phyloP scores from a whole-genome alignment of 352 stramenopile genomes.

The Pythium biforme region DNA sequence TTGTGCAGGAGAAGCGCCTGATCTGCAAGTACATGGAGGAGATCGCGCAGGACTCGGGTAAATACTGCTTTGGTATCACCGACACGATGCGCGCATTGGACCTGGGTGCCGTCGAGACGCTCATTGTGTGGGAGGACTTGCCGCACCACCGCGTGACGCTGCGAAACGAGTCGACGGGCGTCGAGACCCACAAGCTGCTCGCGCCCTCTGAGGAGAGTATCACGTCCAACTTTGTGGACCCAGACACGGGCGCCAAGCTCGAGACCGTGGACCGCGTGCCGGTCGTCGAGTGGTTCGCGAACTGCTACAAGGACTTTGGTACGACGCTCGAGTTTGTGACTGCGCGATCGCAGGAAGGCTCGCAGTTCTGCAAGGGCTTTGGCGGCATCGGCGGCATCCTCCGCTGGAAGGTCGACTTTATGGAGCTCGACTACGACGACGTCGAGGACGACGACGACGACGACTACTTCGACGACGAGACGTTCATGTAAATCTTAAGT shows the following conservation, averaged over 20 bases:
- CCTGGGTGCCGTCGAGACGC: constrained; percentile 97
- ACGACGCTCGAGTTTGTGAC: constrained; percentile 99
- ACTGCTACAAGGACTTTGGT: constrained; percentile 99
- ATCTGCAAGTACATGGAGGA: constrained; percentile 99
- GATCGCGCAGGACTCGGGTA: constrained; percentile 98
- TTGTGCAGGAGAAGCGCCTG: constrained; percentile 99
- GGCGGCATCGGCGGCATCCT: constrained; percentile 99
- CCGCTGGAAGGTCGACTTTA: constrained; percentile 99
- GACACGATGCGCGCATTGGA: constrained; percentile 99
- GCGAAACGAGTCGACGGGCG: constrained; percentile 91
- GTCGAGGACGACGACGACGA: constrained; percentile 89
- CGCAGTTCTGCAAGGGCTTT: constrained; percentile 99
- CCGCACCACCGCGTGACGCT: constrained; percentile 94
- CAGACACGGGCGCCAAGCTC: constrained; percentile 94
- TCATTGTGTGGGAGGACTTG: constrained; percentile 99
- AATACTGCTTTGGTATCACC: constrained; percentile 99
- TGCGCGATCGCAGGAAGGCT: constrained; percentile 97
- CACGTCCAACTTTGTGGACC: constrained; percentile 95
- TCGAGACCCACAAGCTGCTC: constrained; percentile 82
- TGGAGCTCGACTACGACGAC: constrained; percentile 93
- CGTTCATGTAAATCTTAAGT: constrained; percentile 83
- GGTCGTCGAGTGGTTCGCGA: constrained; percentile 99
- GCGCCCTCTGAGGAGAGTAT: constrained; percentile 90
- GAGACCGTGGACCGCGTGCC: constrained; percentile 96
- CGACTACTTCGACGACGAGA: constrained; percentile 82